Conservation (phyloP, 2,329 filamentous ascomycete species). For the Sphaerulina musiva region DNA sequence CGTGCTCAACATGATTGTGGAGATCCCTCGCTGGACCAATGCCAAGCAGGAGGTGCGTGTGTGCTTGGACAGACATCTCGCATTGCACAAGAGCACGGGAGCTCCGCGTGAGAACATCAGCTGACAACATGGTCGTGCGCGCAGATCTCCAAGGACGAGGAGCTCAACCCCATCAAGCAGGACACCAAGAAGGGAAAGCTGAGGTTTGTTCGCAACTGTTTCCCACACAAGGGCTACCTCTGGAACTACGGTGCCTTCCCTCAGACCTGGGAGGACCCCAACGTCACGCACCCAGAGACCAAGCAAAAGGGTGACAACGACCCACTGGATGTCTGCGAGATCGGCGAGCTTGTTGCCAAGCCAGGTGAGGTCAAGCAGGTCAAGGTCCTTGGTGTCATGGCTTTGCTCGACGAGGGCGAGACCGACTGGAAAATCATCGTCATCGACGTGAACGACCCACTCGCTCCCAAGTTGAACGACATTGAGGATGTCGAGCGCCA, state of each 20-base stretch:
- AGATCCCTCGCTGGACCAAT: conserved; percentile 99
- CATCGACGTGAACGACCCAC: conserved; percentile 95
- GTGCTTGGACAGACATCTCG: not conserved
- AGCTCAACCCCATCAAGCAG: conserved; percentile 98
- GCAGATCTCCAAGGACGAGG: conserved; percentile 97
- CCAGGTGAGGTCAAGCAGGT: conserved; percentile 97
- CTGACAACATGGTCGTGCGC: conserved; percentile 13
- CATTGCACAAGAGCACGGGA: not conserved
- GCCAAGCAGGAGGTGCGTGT: conserved; percentile 90
- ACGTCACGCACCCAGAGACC: conserved; percentile 91
- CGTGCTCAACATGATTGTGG: conserved; percentile 97
- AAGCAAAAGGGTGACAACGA: conserved; percentile 99
- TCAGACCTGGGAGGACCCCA: conserved; percentile 99
- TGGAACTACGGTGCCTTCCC: conserved; percentile 99
- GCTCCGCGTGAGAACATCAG: not conserved
- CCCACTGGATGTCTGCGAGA: conserved; percentile 98
- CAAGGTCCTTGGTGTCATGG: conserved; percentile 99
- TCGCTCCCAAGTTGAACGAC: conserved; percentile 94
- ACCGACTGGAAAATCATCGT: conserved; percentile 99
- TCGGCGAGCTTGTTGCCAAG: conserved; percentile 95
- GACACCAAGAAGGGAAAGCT: conserved; percentile 99
- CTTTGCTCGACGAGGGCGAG: conserved; percentile 97
- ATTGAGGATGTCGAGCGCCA: conserved; percentile 98
- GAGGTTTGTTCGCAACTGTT: conserved; percentile 98
- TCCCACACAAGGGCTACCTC: conserved; percentile 99